phyloP scores from a whole-genome alignment of 2,329 filamentous ascomycete genomes.

The Pseudomassariella vexata region DNA sequence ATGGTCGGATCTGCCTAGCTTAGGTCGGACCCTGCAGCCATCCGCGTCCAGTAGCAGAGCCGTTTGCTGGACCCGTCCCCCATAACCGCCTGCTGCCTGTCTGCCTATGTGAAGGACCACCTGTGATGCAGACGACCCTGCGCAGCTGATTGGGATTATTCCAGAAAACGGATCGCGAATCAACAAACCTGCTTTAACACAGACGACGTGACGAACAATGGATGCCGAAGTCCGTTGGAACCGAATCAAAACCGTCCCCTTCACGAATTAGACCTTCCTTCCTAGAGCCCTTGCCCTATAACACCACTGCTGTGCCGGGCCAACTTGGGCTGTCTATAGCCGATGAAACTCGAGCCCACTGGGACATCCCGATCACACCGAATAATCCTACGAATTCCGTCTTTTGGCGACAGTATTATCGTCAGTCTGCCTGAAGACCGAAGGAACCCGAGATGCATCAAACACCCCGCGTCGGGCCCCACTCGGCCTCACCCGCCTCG shows the following conservation, averaged over 20 bases:
- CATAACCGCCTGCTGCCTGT: slow-evolving; percentile 2
- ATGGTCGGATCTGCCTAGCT: slow-evolving; percentile 8
- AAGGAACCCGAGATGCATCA: slow-evolving; percentile 96
- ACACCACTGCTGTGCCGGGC: no score
- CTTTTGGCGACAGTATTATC: no score
- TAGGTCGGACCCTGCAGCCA: slow-evolving; percentile 7
- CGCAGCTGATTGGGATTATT: no score
- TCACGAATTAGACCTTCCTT: slow-evolving; percentile 16
- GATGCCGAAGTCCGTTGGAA: slow-evolving; percentile 29
- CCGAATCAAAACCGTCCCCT: slow-evolving; percentile 19
- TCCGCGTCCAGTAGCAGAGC: slow-evolving; percentile 9
- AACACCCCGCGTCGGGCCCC: slow-evolving; percentile 70
- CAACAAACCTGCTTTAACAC: no score
- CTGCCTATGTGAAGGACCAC: slow-evolving; percentile 6
- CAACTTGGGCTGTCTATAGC: no score
- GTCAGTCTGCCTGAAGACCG: no score
- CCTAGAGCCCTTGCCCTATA: slow-evolving; percentile 10
- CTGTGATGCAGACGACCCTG: no score
- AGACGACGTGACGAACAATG: slow-evolving; percentile 23
- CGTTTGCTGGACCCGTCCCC: slow-evolving; percentile 6
- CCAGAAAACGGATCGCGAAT: no score
- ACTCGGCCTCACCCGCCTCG: slow-evolving; percentile 66
- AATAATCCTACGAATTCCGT: no score
- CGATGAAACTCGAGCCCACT: no score
- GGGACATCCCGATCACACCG: no score